These are phyloP conservation scores for Rasamsonia emersonii DNA, from an alignment of 2,329 filamentous ascomycete species.

Conservation along the genomic window DNA sequence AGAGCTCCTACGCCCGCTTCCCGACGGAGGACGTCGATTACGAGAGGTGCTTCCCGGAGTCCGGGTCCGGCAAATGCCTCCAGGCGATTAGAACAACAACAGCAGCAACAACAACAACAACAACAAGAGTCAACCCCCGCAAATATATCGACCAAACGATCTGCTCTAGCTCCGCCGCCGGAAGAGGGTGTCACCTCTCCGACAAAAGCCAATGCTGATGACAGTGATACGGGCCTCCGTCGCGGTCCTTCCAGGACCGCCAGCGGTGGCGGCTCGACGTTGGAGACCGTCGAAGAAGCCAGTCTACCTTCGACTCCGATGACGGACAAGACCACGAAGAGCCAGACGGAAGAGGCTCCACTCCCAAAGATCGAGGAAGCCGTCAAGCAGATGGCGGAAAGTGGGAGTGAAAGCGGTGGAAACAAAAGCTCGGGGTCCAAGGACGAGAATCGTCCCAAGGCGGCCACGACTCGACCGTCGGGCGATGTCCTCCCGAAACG, in stretches of 20 bases:
- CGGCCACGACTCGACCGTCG: constrained; percentile 37
- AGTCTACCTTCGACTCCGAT: constrained; percentile 66
- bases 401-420: constrained; percentile 47
- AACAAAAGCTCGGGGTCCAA: constrained; percentile 28
- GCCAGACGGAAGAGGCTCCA: constrained; percentile 26
- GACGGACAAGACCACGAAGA: constrained; percentile 31
- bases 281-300: constrained; percentile 89
- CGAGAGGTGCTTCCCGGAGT: constrained; percentile 3
- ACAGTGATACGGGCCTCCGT: constrained; percentile 36
- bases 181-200: constrained; percentile 17
- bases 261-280: constrained; percentile 51
- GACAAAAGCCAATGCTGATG: constrained; percentile 35
- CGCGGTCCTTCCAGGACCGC: constrained; percentile 53
- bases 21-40: constrained; percentile 8
- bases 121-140: constrained; percentile 20
- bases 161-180: constrained; percentile 10
- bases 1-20: constrained; percentile 20
- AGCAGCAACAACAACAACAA: constrained; percentile 7
- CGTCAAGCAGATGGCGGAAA: constrained; percentile 49
- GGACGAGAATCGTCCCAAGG: constrained; percentile 27
- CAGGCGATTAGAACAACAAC: constrained; percentile 19
- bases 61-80: not conserved
- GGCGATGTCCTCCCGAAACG: constrained; percentile 52
- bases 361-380: constrained; percentile 28
- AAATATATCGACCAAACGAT: constrained; percentile 30